Evolutionary conservation across 257 asterid species (phyloP), one percentile per base, ranked within the genome.

Genomic region (Solanum piurae): DNA sequence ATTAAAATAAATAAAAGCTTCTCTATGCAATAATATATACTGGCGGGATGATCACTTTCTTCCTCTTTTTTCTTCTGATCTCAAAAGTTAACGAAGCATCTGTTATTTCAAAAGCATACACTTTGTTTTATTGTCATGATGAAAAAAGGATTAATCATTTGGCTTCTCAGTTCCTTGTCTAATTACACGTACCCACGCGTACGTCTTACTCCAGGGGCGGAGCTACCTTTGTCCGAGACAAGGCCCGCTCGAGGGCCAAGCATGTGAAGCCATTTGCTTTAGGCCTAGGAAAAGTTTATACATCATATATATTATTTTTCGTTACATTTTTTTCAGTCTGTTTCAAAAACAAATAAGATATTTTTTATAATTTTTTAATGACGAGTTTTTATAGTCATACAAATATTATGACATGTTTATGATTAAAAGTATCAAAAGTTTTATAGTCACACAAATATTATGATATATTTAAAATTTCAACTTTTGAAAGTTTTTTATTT

Each of bases 1-100:
- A 87, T 93, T 44, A 46, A 84, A 69, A 89, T 84, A 87, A 42
- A 84, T 86, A 84, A 66, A 83, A 27, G 69, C 69, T 82, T 82
- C 86, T 49, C 69, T 49, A 20, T 82, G 69, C 86, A 49, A 82
- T 82, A 31, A 46, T 80, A 46, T 80, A 46, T 27, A 80, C 38
- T 80, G 68, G 66, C 66, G 66, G 68, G 42, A 16, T 29, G 42
- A 72, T 72, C 79, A 82, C 20, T 82, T 27, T 80, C 9, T 14
- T 14, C 4, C 4, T 29, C 29, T 72, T 82, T 9, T 64, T 49
- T 46, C 33, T 82, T 49, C 69, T 82, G 69, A 49, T 80, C 68
- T 80, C 18, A 80, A 46, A 80, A 80, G 85, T 80, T 80, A 9
- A 80, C 18, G 85, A 18, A 80, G 40, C 85, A 80, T 80, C 66